Evolutionary conservation across 192 early-diverging fungal species (phyloP).

Genomic region (Glomus cerebriforme): DNA sequence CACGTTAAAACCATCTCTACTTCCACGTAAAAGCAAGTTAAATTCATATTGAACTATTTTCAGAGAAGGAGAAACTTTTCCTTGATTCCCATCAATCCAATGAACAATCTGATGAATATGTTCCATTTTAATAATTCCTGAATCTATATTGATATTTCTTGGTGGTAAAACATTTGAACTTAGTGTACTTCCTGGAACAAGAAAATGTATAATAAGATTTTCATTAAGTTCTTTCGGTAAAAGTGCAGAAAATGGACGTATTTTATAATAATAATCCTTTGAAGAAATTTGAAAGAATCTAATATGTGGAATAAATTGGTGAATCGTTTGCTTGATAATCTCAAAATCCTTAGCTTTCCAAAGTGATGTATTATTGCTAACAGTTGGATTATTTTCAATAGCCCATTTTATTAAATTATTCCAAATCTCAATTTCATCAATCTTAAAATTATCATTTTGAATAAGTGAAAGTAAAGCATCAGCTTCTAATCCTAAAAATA

Average conservation of each 20-base stretch:
- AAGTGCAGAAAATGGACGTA: constrained; percentile 6
- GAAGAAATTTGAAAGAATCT: constrained; percentile 25
- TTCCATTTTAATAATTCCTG: neutral
- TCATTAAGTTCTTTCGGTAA: neutral
- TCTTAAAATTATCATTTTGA: constrained; percentile 16
- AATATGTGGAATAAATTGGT: neutral
- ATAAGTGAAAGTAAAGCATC: neutral
- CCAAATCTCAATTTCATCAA: constrained; percentile 24
- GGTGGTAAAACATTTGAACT: neutral
- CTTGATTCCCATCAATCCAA: constrained; percentile 16
- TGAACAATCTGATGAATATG: neutral
- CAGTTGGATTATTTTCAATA: neutral
- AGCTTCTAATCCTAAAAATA: constrained; percentile 13
- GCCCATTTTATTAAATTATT: constrained; percentile 16
- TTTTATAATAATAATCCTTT: constrained; percentile 14
- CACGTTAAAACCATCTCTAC: neutral
- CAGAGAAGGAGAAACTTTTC: neutral
- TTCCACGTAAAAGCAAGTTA: constrained; percentile 20
- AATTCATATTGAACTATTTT: constrained; percentile 9
- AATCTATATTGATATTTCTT: constrained; percentile 2
- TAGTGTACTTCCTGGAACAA: neutral
- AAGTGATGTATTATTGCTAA: neutral
- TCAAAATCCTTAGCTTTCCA: neutral
- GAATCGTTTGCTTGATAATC: neutral
- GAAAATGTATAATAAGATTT: neutral